Conservation (phyloP, 2,329 filamentous ascomycete genomes). For the Mycocentrospora acerina region DNA sequence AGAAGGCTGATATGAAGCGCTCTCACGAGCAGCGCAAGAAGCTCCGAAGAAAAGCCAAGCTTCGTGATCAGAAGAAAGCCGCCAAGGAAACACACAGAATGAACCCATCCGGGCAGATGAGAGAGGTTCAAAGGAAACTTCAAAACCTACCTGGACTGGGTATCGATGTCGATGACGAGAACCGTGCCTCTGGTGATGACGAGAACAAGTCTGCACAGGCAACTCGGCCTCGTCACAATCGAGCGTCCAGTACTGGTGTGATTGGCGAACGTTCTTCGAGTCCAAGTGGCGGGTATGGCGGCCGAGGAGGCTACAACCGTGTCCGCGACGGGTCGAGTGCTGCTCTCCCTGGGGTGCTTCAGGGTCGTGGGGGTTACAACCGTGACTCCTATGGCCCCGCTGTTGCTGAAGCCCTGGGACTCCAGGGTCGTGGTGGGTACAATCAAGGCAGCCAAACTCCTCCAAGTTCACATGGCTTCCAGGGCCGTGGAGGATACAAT, state of each 20-base stretch:
- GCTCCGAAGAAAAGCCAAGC: constrained; percentile 40
- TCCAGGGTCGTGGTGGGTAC: constrained; percentile 19
- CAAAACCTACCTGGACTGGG: constrained; percentile 35
- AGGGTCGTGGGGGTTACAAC: constrained; percentile 35
- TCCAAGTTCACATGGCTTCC: constrained; percentile 22
- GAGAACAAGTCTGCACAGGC: constrained; percentile 32
- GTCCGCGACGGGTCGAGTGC: constrained; percentile 41
- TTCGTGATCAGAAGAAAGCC: constrained; percentile 43
- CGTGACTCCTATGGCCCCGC: constrained; percentile 19
- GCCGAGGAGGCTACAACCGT: constrained; percentile 36
- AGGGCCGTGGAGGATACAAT: constrained; percentile 35
- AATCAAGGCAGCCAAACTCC: constrained; percentile 16
- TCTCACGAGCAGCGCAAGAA: constrained; percentile 38
- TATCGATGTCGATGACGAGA: constrained; percentile 37
- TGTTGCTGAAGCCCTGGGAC: constrained; percentile 21
- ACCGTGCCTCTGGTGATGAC: constrained; percentile 28
- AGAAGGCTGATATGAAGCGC: constrained; percentile 41
- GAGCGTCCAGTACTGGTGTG: constrained; percentile 30
- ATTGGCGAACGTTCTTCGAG: constrained; percentile 34
- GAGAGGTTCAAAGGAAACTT: constrained; percentile 29
- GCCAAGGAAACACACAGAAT: constrained; percentile 31
- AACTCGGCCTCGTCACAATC: constrained; percentile 29
- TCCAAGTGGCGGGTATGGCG: constrained; percentile 30
- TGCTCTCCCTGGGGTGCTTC: constrained; percentile 27
- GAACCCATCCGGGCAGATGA: constrained; percentile 23